A percentile compares a stretch with the other conserved stretches of the same genome.
These are phyloP conservation scores for Trichoderma sp. DNA, from an alignment of 2,329 filamentous ascomycete species.

Conservation along the genomic window DNA sequence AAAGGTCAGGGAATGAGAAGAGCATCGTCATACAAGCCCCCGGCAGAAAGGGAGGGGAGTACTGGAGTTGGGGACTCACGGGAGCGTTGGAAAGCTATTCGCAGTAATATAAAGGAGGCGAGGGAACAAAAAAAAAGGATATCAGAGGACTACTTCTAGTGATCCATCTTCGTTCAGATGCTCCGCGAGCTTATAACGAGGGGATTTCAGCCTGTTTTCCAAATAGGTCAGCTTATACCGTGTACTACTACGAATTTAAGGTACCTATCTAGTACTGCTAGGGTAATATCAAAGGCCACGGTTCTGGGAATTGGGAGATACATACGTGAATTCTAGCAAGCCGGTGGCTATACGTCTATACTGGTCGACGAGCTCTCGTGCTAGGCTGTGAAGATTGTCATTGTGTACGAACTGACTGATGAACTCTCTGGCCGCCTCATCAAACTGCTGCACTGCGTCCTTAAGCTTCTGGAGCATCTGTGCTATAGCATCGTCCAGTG, in stretches of 20 bases:
- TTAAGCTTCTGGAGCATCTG: conserved; percentile 26
- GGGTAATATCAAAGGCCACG: background rate
- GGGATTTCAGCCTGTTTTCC: conserved; percentile 31
- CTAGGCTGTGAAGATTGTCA: conserved; percentile 15
- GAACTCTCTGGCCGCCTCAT: conserved; percentile 24
- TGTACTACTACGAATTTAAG: background rate
- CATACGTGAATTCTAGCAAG: conserved; percentile 35
- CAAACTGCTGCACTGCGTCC: conserved; percentile 26
- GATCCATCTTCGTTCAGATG: conserved; percentile 33
- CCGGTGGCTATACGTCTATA: conserved; percentile 33
- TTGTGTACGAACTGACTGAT: conserved; percentile 16
- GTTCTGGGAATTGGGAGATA: background rate
- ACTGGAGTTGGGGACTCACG: conserved; percentile 16
- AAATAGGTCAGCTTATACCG: background rate
- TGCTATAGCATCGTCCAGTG: conserved; percentile 26
- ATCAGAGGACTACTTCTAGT: conserved; percentile 28
- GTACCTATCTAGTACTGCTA: background rate
- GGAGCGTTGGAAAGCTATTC: background rate
- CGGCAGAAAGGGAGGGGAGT: background rate
- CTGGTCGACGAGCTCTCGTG: conserved; percentile 31
- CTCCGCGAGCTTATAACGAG: conserved; percentile 32
- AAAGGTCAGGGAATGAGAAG: background rate
- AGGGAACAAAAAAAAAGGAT: background rate
- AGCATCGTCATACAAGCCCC: background rate
- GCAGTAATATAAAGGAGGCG: background rate